phyloP scores from a whole-genome alignment of 305 asterid genomes.

The Fraxinus ornus region DNA sequence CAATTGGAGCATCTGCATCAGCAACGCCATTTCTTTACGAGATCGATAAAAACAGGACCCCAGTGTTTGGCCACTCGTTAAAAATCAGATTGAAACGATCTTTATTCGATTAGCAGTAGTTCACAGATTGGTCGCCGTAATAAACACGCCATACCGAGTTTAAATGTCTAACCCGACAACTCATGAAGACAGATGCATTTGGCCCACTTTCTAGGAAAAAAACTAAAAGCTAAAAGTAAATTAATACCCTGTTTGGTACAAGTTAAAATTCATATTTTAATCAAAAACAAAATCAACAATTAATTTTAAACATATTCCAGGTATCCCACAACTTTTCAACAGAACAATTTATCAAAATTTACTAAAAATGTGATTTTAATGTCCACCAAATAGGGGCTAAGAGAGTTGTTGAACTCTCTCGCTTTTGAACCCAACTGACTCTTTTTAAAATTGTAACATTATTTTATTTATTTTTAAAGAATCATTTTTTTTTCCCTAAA shows the following conservation, averaged over 20 bases:
- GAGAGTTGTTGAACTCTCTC: neutral
- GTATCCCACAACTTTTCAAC: no score
- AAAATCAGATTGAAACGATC: neutral
- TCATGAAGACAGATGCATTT: neutral
- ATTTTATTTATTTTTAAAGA: neutral
- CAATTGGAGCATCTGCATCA: slow-evolving; percentile 17
- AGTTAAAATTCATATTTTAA: no score
- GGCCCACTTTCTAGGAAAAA: neutral
- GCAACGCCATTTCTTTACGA: neutral
- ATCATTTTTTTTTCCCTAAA: neutral
- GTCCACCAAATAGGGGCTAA: no score
- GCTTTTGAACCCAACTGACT: no score
- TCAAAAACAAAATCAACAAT: no score
- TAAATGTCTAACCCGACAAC: neutral
- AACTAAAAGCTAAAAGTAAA: no score
- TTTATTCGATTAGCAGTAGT: neutral
- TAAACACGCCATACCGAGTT: neutral
- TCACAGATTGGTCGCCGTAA: neutral
- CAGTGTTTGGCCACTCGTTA: neutral
- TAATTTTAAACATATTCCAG: no score
- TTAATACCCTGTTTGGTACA: no score
- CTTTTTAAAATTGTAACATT: neutral
- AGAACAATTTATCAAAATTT: no score
- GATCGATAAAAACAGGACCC: neutral
- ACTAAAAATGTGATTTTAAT: no score